phyloP scores from a whole-genome alignment of 805 yeast genomes.

The Starmerella scarabaei region DNA sequence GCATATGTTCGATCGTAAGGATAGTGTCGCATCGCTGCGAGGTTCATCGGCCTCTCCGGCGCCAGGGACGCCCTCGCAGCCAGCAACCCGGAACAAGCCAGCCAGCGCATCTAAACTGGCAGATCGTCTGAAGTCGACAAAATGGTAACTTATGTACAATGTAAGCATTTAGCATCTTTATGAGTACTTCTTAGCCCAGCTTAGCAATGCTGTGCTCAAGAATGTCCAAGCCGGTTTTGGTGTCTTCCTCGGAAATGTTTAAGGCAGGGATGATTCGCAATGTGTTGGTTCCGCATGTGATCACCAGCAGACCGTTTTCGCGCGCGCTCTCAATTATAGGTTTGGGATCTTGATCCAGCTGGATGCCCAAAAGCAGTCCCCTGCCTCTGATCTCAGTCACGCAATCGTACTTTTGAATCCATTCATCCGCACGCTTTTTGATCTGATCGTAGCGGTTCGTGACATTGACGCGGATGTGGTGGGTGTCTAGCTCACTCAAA shows the following conservation, averaged over 20 bases:
- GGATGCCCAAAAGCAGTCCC: conserved; percentile 77
- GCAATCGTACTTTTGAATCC: conserved; percentile 37
- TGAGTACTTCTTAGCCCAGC: background rate
- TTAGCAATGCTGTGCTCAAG: conserved; percentile 41
- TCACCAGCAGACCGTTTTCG: conserved; percentile 66
- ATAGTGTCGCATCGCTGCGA: background rate
- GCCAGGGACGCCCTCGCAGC: background rate
- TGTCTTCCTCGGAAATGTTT: conserved; percentile 58
- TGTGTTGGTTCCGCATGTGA: conserved; percentile 87
- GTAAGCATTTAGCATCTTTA: background rate
- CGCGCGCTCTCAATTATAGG: conserved; percentile 56
- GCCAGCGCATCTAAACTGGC: conserved; percentile 15
- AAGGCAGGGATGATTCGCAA: conserved; percentile 86
- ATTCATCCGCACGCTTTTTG: conserved; percentile 30
- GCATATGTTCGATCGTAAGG: conserved; percentile 8
- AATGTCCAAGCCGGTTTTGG: conserved; percentile 58
- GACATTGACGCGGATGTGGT: conserved; percentile 49
- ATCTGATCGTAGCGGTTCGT: conserved; percentile 47
- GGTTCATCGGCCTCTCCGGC: background rate
- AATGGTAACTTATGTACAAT: conserved; percentile 9
- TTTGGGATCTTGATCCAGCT: conserved; percentile 52
- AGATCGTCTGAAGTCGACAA: conserved; percentile 12
- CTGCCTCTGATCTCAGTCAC: conserved; percentile 69
- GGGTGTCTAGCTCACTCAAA: conserved; percentile 49
- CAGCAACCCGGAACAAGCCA: background rate